Base-by-base conservation (phyloP, 1,139 yeast genomes). In the Magnusiomyces clavatus region DNA sequence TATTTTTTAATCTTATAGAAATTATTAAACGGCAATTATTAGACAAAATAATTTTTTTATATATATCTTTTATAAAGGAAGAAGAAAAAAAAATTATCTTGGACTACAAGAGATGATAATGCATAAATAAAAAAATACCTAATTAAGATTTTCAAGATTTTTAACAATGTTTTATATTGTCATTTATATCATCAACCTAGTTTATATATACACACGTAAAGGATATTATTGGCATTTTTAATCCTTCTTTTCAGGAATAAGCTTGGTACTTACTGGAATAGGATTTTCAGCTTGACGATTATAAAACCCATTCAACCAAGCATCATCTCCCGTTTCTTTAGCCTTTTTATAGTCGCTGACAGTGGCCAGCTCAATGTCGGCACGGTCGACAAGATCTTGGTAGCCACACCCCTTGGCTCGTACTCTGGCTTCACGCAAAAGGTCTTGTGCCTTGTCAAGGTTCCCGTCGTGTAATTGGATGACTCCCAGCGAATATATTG, bases 401-500 rank as follows among this genome's bases (percentile, higher is more conserved):
- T 85, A 81, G 17, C 83, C 83, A 57, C 86, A 77, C 13, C 81
- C 82, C 59, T 77, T 77, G 1, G 95, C 89, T 56, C 89, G 71
- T 16, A 83, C 76, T 46, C 89, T 74, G 0, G 95, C 81, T 64
- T 85, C 92, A 19, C 85, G 72, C 46, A 89, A 70, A 36, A 78
- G 69, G 39, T 81, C 73, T 58, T 79, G 81, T 0, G 96, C 89
- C 56, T 75, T 71, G 24, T 74, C 75, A 53, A 75, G 72, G 20
- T 82, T 70, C 1, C 80, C 76, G 41, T 72, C 62, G 62, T 86
- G 89, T 17, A 86, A 68, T 48, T 80, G 76, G 14, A 87, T 76
- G 4, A 89, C 95, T 0, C 96, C 97, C 43, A 87, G 72, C 0
- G 96, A 95, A 63, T 87, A 90, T 0, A 88, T 81, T 0, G 96